These are phyloP conservation scores for Fusarium sp. DNA, from an alignment of 2,329 filamentous ascomycete genomes.

Conservation along the genomic window DNA sequence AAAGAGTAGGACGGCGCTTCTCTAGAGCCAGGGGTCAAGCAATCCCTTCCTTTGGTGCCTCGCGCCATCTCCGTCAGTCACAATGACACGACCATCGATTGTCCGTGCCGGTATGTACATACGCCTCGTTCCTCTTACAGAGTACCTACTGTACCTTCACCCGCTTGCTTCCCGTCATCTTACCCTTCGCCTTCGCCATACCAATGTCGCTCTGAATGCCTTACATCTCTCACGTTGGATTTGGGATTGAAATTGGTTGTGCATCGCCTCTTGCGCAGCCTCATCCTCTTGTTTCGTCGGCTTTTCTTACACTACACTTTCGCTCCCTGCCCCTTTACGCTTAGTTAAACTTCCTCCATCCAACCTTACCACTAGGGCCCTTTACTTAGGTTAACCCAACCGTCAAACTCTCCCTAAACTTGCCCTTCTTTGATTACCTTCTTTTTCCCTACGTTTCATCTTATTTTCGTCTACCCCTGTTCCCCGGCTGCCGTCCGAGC, in stretches of 20 bases:
- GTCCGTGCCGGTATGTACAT: conserved; percentile 66
- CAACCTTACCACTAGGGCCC: conserved; percentile 15
- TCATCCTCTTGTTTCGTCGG: conserved; percentile 17
- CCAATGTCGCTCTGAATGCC: conserved; percentile 14
- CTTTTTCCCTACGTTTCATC: conserved; percentile 35
- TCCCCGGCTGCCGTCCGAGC: conserved; percentile 32
- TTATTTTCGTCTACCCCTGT: conserved; percentile 36
- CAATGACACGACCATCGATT: conserved; percentile 68
- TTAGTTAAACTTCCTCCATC: conserved; percentile 19
- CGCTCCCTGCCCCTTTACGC: conserved; percentile 22
- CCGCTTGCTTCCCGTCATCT: not conserved
- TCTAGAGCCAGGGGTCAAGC: conserved; percentile 31
- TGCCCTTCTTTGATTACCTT: conserved; percentile 34
- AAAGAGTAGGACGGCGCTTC: conserved; percentile 23
- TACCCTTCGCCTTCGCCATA: conserved; percentile 6
- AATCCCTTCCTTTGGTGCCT: conserved; percentile 28
- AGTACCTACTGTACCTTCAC: no score
- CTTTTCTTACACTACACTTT: conserved; percentile 24
- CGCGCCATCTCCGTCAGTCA: conserved; percentile 41
- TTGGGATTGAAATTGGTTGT: conserved; percentile 10
- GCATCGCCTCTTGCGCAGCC: conserved; percentile 26
- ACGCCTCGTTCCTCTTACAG: conserved; percentile 1
- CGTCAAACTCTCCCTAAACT: conserved; percentile 22
- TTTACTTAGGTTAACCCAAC: conserved; percentile 26
- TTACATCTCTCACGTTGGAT: conserved; percentile 4